Evolutionary conservation across 1,284 basidiomycete species (phyloP), one percentile per base, ranked within the genome.

Genomic region (Phellinidium pouzarii): DNA sequence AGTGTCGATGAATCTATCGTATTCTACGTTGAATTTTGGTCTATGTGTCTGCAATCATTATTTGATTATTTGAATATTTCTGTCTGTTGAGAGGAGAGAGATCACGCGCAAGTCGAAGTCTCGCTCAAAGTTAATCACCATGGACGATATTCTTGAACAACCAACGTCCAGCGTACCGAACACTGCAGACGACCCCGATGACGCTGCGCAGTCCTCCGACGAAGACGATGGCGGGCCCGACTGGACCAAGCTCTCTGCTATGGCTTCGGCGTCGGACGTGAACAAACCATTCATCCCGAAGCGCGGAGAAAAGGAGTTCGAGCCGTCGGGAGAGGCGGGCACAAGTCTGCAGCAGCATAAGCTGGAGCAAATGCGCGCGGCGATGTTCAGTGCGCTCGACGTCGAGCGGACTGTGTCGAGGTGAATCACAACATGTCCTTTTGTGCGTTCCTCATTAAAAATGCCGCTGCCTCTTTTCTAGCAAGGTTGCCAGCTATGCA

Each of bases 221-320:
- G 80, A 79, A 23, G 82, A 82, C 55, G 81, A 82, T 51, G 74
- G 74, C 25, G 71, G 73, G 11, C 71, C 74, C 4, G 79, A 84
- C 57, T 83, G 80, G 81, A 74, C 77, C 6, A 79, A 74, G 58
- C 68, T 84, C 12, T 27, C 41, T 27, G 48, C 48, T 9, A 22
- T 41, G 7, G 49, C 42, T 5, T 43, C 38, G 9, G 42, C 26
- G 4, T 22, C 46, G 9, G 14, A 31, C n/a, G 22, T 26, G 23
- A 41, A 26, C 43, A 55, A 43, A 26, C 38, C 49, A 1, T 12
- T 26, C 27, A 55, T 47, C 26, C 44, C 44, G 9, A 55, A 55
- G 41, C 48, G 94, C 25, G 94, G 94, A 3, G 94, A 96, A 67
- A 96, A 97, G 66, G 93, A 96, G 61, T 98, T 94, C 61, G 94